Evolutionary conservation across 164 flowering plant genomes (phyloP), one percentile per base, ranked within the genome.

Genomic region (Umbilicus rupestris): DNA sequence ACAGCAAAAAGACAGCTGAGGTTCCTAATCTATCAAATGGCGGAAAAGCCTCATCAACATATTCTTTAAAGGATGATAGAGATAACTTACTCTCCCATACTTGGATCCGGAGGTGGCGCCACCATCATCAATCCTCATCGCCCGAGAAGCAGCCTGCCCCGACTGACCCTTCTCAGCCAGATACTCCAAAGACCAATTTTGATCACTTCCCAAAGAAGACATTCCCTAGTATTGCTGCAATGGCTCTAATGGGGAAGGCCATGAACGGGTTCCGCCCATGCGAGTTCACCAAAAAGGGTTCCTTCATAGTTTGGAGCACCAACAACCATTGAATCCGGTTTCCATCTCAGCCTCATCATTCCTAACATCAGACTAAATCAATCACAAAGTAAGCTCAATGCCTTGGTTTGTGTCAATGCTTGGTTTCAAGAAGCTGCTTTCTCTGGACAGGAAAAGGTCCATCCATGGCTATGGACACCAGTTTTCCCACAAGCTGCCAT

Each of bases 201-300:
- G 78, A 76, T 28, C 84, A 82, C 29, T 45, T 77, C 41, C 76
- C 69, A 65, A 79, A 74, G 77, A 78, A 84, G 83, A 81, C 85
- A 44, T 83, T 78, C 70, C 97, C 98, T 9, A 90, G 96, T 77
- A 74, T 87, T 71, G 98, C 81, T 39, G 96, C 97, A 42, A 84
- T 88, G 92, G 98, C 96, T 41, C 70, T 93, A 74, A 82, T 93
- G 92, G 96, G 92, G 20, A 93, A 82, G 84, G 86, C 94, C 39
- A 71, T 86, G 81, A 73, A n/a, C 62, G 81, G 86, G 46, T 80
- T 82, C 68, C 79, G 39, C 22, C 79, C 84, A 19, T 86, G 86
- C 67, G 76, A 86, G 73, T 73, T 86, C 64, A 77, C 71, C 60
- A 87, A 76, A 59, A 81, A 68, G 58, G 97, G 94, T 20, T 67